Evolutionary conservation across 2,329 filamentous ascomycete species (phyloP), one percentile per base, ranked within the genome.

Genomic region (Xylaria arbuscula): DNA sequence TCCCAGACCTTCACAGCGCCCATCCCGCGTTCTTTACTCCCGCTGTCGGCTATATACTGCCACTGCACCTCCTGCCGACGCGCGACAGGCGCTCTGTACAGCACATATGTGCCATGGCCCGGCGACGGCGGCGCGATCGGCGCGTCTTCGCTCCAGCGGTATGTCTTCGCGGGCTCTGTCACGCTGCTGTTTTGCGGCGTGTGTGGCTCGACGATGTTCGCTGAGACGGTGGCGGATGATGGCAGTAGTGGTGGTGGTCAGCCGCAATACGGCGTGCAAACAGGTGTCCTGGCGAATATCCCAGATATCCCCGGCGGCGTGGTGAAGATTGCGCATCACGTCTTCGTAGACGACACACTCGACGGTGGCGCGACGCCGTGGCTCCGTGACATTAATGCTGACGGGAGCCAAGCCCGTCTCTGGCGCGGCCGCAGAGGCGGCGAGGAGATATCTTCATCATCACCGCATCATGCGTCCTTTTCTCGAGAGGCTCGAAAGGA

Each of bases 331-430:
- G 69, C 58, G 0, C 67, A 79, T 1, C 82, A 86, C 63, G 80
- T 84, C 2, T 86, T 82, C 65, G 77, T 87, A 0, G 80, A 76
- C 0, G 85, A 88, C 64, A 88, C 86, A 0, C 34, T 79, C 1
- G 86, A 89, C 72, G 86, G 86, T 2, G 86, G 87, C 0, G 80
- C 85, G 1, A 81, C 81, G 2, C 73, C 80, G 1, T 88, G 84
- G 84, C 72, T 87, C 4, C 78, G 77, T 28, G 70, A 77, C 7
- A 61, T 75, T 0, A 82, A 83, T 48, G 62, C 70, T 0, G 76
- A 79, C 51, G 79, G 77, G 0, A 58, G 40, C 9, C 65, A 38
- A 3, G 62, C 74, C 0, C 72, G 71, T 8, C 66, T 75, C 0
- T 82, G 79, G 80, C 22, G 40, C 11, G 76, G 71, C 0, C 48